Evolutionary conservation across 1,284 basidiomycete genomes (phyloP).

Genomic region (Ceratobasidium sp.): DNA sequence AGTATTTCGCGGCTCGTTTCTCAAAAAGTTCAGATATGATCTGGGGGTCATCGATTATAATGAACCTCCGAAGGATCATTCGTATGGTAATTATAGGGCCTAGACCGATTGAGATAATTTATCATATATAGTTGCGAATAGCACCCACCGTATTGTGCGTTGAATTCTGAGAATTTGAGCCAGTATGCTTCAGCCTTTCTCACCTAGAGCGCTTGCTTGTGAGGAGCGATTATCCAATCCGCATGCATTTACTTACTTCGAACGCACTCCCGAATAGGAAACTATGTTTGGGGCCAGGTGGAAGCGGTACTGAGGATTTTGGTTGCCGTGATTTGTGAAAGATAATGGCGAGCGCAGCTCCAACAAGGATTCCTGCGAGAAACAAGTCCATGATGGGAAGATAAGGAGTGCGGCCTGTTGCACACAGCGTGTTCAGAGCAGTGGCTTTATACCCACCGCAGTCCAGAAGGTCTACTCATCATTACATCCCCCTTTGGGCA

Average conservation of each 20-base stretch:
- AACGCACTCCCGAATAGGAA: constrained; percentile 5
- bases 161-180: constrained; percentile 11
- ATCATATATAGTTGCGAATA: neutral
- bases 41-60: constrained; percentile 12
- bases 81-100: constrained; percentile 21
- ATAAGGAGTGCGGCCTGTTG: too few relatives aligned
- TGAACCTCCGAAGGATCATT: neutral
- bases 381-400: neutral
- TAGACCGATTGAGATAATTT: neutral
- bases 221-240: neutral
- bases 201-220: neutral
- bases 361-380: neutral
- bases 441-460: too few relatives aligned
- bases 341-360: neutral
- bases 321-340: neutral
- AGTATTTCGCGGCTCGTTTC: constrained; percentile 17
- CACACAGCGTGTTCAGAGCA: neutral
- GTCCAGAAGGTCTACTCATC: too few relatives aligned
- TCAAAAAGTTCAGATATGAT: constrained; percentile 23
- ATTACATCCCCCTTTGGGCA: too few relatives aligned
- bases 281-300: constrained; percentile 12
- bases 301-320: constrained; percentile 4
- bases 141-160: neutral
- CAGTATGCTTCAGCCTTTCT: neutral
- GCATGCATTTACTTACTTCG: neutral